Evolutionary conservation across 75 land plant genomes (phyloP), one percentile per base, ranked within the genome.

Genomic region (Pinus taeda): DNA sequence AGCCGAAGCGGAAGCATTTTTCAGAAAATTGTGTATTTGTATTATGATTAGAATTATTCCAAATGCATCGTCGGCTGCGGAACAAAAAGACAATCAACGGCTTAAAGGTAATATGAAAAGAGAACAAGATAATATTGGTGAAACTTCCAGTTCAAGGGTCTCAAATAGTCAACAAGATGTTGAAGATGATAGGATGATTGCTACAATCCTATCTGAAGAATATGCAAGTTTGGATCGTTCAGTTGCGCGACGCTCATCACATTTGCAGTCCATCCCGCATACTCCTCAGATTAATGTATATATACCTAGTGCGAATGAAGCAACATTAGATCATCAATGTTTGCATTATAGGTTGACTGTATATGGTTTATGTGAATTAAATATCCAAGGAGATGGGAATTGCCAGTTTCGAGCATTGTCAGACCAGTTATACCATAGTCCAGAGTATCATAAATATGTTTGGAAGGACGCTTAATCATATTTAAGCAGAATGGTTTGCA

Each of bases 341-440:
- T 64, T 79, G 33, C 61, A 58, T 30, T 70, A 79, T 21, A 62
- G 81, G 88, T 69, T 95, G 57, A 76, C 75, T 69, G 80, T 82
- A 17, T 93, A 95, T 88, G 92, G 94, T n/a, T 77, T 95, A 73
- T 85, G 62, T 70, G 98, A 95, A 85, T 88, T 88, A 22, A 88
- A 80, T 82, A 93, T 95, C 59, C 85, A 91, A 83, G 96, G 96
- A 9, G 96, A 95, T 86, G 98, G 98, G 24, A 95, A 95, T 77
- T 93, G 98, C 76, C 98, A 95, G 96, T 95, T 95, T 77, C 95
- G 96, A 73, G 98, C 98, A 30, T 80, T 95, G 37, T 95, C 96
- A 79, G 98, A 95, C 64, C 96, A 95, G 79, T 66, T 95, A 72
- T 95, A 82, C 79, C 81, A 80, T 59, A 88, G 89, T 36, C 94